These are phyloP conservation scores for Stellera chamaejasme DNA, from an alignment of 345 rosid genomes.

Conservation along the genomic window DNA sequence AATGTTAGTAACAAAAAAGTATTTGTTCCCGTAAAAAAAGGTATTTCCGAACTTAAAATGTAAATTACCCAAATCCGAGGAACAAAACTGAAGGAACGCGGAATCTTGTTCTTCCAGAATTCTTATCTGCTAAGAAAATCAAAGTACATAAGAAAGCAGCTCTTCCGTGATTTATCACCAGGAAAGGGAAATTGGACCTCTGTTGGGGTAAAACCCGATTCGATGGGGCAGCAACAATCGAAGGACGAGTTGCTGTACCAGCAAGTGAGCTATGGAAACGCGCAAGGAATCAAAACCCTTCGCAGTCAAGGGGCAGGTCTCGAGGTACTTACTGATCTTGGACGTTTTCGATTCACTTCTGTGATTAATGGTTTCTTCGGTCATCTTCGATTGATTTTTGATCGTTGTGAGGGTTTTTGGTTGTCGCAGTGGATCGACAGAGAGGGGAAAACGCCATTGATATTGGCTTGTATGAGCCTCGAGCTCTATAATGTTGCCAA, in stretches of 20 bases:
- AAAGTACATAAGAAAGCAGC: too few species aligned
- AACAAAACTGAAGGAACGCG: too few species aligned
- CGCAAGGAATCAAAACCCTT: constrained; percentile 75
- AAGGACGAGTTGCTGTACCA: constrained; percentile 81
- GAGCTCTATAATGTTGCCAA: constrained; percentile 58
- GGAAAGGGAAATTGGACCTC: too few species aligned
- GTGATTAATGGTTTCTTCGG: neutral
- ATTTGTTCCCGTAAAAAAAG: too few species aligned
- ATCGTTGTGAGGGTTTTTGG: neutral
- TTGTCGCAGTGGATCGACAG: constrained; percentile 75
- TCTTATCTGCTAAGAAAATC: too few species aligned
- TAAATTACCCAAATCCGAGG: too few species aligned
- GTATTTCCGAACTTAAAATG: too few species aligned
- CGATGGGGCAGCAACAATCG: constrained; percentile 93
- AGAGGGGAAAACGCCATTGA: constrained; percentile 94
- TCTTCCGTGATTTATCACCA: too few species aligned
- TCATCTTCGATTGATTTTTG: neutral
- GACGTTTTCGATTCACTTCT: neutral
- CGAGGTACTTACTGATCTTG: constrained; percentile 42
- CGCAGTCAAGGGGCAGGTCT: constrained; percentile 75
- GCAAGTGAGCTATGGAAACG: constrained; percentile 69
- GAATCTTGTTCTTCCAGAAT: too few species aligned
- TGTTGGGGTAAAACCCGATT: neutral
- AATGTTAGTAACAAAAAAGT: too few species aligned
- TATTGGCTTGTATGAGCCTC: constrained; percentile 65